Percentiles rank a stretch among this genome's conserved stretches.
phyloP scores from a whole-genome alignment of 2,329 filamentous ascomycete genomes.

The Hypoxylon sp. region DNA sequence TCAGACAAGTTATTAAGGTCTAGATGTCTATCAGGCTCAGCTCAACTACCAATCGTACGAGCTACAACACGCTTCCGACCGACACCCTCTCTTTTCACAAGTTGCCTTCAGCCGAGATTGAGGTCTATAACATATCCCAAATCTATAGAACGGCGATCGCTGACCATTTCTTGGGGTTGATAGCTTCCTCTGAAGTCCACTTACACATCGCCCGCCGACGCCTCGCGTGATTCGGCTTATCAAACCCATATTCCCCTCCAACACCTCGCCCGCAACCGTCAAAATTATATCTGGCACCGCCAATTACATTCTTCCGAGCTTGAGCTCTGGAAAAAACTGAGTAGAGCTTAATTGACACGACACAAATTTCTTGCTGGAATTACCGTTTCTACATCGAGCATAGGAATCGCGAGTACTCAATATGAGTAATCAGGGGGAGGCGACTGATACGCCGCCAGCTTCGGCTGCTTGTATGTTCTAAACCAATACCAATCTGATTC shows the following conservation, averaged over 20 bases:
- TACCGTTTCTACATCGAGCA: constrained; percentile 8
- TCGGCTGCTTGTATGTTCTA: constrained; percentile 45
- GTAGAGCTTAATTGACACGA: not conserved
- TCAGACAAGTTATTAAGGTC: constrained; percentile 31
- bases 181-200: constrained; percentile 32
- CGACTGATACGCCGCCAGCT: constrained; percentile 31
- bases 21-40: constrained; percentile 16
- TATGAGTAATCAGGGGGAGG: constrained; percentile 45
- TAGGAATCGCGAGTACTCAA: constrained; percentile 27
- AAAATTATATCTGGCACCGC: constrained; percentile 15
- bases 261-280: not conserved
- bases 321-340: constrained; percentile 2
- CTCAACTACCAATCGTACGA: constrained; percentile 11
- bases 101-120: constrained; percentile 12
- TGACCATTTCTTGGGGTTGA: constrained; percentile 34
- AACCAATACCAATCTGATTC: not conserved
- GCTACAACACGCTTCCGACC: not conserved
- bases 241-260: constrained; percentile 3
- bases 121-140: constrained; percentile 22
- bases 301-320: constrained; percentile 16
- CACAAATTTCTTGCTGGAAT: not conserved
- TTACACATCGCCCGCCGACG: constrained; percentile 32
- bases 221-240: constrained; percentile 21
- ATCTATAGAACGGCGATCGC: constrained; percentile 36
- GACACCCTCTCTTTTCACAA: constrained; percentile 3